Evolutionary conservation across 2,329 filamentous ascomycete species (phyloP).

Genomic region (Sarocladiaceae sp.): DNA sequence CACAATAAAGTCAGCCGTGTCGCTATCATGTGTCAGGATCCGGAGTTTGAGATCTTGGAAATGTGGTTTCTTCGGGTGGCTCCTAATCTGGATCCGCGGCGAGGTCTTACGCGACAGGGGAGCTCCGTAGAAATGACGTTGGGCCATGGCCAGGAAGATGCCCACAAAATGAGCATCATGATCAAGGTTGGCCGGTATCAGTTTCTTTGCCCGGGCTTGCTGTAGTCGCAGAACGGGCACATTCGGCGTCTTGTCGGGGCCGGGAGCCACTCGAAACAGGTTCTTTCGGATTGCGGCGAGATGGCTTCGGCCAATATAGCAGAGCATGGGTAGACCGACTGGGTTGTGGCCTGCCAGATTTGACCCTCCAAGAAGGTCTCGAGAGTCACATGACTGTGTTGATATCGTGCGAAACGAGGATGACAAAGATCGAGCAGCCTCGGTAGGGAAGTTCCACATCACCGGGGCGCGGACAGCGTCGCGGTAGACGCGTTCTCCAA

Average conservation of each 20-base stretch:
- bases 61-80: conserved; percentile 9
- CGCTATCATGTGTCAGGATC: conserved; percentile 44
- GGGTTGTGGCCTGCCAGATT: conserved; percentile 16
- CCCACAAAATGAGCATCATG: conserved; percentile 48
- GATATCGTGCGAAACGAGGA: conserved; percentile 30
- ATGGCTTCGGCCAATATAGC: conserved; percentile 42
- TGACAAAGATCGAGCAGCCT: conserved; percentile 15
- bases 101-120: background rate
- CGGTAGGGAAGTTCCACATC: conserved; percentile 37
- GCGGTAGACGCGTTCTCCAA: conserved; percentile 38
- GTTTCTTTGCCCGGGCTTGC: conserved; percentile 36
- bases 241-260: conserved; percentile 36
- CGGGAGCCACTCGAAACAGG: conserved; percentile 38
- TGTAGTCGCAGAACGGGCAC: conserved; percentile 42
- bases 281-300: conserved; percentile 38
- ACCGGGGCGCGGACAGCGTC: conserved; percentile 41
- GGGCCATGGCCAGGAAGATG: conserved; percentile 50
- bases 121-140: conserved; percentile 42
- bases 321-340: conserved; percentile 28
- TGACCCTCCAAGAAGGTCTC: conserved; percentile 16
- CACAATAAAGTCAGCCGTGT: conserved; percentile 43
- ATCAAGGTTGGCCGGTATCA: conserved; percentile 41
- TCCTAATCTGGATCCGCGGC: background rate
- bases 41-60: conserved; percentile 44
- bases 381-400: conserved; percentile 27